Evolutionary conservation across 2,329 filamentous ascomycete species (phyloP), one percentile per base, ranked within the genome.

Genomic region (Penicillium sp.): DNA sequence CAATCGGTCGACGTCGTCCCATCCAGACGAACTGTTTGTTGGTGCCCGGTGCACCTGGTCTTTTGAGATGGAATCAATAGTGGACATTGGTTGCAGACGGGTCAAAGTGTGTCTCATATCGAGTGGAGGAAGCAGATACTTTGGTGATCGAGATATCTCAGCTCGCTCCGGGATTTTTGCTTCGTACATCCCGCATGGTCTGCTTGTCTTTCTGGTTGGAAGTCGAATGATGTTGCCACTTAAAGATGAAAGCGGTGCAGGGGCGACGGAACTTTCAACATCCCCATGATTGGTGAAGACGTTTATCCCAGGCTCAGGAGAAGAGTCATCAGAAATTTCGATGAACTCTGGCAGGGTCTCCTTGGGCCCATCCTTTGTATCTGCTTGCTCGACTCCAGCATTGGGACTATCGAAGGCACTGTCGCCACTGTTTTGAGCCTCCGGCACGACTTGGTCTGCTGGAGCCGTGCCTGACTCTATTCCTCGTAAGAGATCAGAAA

Each of bases 1-100:
- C 46, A 66, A 65, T 43, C 70, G 70, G 49, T 76, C 76, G 24
- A 79, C 70, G 31, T 72, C 75, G 24, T 75, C 71, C 75, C 75
- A 78, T 44, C 61, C 60, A 16, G 22, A 24, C 27, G 50, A 44
- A 19, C 37, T 43, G 33, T 55, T 24, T 1, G 53, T 33, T 14
- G 50, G 33, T n/a, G 53, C 10, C 18, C 22, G 19, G 16, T 40
- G 36, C n/a, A 2, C 10, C 37, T 58, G 43, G 4, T 65, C 51
- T 50, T 50, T 47, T 10, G 46, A 27, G 18, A 19, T 44, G 4
- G 54, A 31, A 11, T 43, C 22, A 35, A 50, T n/a, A 40, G 18
- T 39, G 18, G n/a, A 16, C 3, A 54, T 24, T 7, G 52, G 27
- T 18, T 44, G 27, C 31, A 35, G 16, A 10, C 22, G 13, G 5